These are phyloP conservation scores for Chaetoscypha palmicola DNA, from an alignment of 2,329 filamentous ascomycete genomes.

Conservation along the genomic window DNA sequence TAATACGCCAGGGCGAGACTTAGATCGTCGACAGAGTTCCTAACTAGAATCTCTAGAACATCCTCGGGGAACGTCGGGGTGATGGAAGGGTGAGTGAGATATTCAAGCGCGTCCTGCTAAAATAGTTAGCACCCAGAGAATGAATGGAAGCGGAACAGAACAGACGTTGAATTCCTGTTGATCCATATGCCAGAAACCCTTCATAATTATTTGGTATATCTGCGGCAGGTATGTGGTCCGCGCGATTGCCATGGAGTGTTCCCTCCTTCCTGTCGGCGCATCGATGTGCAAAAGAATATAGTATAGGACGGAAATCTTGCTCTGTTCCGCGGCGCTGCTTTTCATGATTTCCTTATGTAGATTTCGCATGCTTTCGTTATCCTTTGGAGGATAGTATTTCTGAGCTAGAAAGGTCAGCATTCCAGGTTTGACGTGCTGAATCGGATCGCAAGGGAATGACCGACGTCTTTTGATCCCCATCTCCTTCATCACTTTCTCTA, in stretches of 20 bases:
- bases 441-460: too few species aligned
- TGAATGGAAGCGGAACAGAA: too few species aligned
- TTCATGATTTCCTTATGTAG: constrained; percentile 65
- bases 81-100: constrained; percentile 72
- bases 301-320: constrained; percentile 77
- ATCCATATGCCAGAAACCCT: constrained; percentile 77
- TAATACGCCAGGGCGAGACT: constrained; percentile 70
- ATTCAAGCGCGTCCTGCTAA: constrained; percentile 62
- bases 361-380: constrained; percentile 57
- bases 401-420: constrained; percentile 35
- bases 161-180: constrained; percentile 58
- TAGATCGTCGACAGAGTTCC: constrained; percentile 53
- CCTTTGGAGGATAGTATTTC: constrained; percentile 68
- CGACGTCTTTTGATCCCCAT: constrained; percentile 64
- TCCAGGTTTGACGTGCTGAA: neutral
- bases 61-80: constrained; percentile 78
- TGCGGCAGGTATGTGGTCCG: constrained; percentile 58
- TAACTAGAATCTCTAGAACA: constrained; percentile 63
- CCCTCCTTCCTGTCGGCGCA: constrained; percentile 34
- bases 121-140: too few species aligned
- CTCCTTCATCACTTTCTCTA: constrained; percentile 67
- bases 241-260: constrained; percentile 51
- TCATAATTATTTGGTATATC: constrained; percentile 74
- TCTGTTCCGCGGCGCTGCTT: constrained; percentile 58
- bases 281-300: constrained; percentile 73